These are phyloP conservation scores for Hyaloscypha bicolor DNA, from an alignment of 495 filamentous ascomycete species.

Conservation along the genomic window DNA sequence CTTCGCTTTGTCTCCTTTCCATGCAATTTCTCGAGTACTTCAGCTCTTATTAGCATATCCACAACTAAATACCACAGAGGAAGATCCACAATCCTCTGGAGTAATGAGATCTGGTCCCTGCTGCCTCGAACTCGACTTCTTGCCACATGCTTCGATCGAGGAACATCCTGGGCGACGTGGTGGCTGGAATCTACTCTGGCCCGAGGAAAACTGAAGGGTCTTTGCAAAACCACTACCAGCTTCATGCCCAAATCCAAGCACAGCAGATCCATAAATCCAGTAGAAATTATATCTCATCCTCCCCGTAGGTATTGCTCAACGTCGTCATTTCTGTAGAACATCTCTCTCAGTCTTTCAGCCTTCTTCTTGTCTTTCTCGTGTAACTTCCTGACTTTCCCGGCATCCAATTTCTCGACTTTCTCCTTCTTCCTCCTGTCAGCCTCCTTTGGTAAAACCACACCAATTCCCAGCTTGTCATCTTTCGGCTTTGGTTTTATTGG, in stretches of 20 bases:
- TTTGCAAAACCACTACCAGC: too few species aligned
- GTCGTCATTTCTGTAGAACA: conserved; percentile 71
- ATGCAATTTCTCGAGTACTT: background rate
- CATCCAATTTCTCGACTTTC: conserved; percentile 64
- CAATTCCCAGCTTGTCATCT: conserved; percentile 74
- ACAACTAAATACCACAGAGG: too few species aligned
- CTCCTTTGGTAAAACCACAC: conserved; percentile 46
- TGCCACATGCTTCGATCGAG: background rate
- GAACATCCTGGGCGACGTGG: background rate
- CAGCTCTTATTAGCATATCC: too few species aligned
- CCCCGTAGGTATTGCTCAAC: conserved; percentile 71
- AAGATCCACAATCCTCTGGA: too few species aligned
- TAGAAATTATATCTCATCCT: conserved; percentile 10
- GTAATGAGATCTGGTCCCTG: too few species aligned
- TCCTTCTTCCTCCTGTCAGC: conserved; percentile 45
- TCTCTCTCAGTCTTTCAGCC: conserved; percentile 60
- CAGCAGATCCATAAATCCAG: too few species aligned
- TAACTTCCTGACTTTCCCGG: conserved; percentile 66
- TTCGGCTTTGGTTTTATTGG: conserved; percentile 77
- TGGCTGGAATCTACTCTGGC: too few species aligned
- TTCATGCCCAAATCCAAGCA: too few species aligned
- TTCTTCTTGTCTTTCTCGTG: conserved; percentile 62
- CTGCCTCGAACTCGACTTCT: too few species aligned
- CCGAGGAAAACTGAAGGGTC: too few species aligned
- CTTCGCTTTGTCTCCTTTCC: background rate